Percentiles rank a stretch among this genome's conserved stretches.
phyloP scores from a whole-genome alignment of 2,329 filamentous ascomycete genomes.

The Aspergillus sp. region DNA sequence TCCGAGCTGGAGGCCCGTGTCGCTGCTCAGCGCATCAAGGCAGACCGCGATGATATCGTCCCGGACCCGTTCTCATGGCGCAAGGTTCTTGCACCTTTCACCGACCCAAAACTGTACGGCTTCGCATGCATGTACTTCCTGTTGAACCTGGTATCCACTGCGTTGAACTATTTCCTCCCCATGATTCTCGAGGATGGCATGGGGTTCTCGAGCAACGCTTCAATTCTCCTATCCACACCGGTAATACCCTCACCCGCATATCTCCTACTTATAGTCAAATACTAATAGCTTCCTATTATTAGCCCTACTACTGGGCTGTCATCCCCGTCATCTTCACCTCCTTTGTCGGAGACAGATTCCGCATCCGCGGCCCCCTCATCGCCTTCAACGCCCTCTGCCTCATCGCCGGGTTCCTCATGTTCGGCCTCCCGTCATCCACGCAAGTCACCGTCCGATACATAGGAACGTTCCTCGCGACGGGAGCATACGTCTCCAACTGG shows the following conservation, averaged over 20 bases:
- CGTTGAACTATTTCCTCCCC: constrained; percentile 66
- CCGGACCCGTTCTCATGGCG: constrained; percentile 58
- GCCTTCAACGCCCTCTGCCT: constrained; percentile 64
- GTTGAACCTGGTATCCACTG: constrained; percentile 66
- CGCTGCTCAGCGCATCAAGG: constrained; percentile 59
- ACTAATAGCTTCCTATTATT: constrained; percentile 12
- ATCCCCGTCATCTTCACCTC: constrained; percentile 66
- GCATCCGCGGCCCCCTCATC: constrained; percentile 64
- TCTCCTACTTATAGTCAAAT: not conserved
- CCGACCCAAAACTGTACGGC: constrained; percentile 64
- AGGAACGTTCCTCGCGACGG: constrained; percentile 66
- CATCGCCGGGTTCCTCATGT: constrained; percentile 65
- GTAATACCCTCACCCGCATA: constrained; percentile 23
- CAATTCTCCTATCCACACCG: constrained; percentile 65
- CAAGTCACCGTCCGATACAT: constrained; percentile 64
- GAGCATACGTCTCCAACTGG: constrained; percentile 70
- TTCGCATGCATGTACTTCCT: constrained; percentile 67
- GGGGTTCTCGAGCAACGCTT: constrained; percentile 54
- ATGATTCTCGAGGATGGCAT: constrained; percentile 59
- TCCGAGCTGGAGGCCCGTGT: constrained; percentile 57
- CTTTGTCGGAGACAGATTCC: constrained; percentile 61
- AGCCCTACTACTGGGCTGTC: constrained; percentile 67
- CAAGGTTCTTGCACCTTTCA: constrained; percentile 58
- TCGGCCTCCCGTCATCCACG: constrained; percentile 57
- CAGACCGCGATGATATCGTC: constrained; percentile 62